phyloP scores from a whole-genome alignment of 768 basidiomycete species.

The Boletus patriciae region DNA sequence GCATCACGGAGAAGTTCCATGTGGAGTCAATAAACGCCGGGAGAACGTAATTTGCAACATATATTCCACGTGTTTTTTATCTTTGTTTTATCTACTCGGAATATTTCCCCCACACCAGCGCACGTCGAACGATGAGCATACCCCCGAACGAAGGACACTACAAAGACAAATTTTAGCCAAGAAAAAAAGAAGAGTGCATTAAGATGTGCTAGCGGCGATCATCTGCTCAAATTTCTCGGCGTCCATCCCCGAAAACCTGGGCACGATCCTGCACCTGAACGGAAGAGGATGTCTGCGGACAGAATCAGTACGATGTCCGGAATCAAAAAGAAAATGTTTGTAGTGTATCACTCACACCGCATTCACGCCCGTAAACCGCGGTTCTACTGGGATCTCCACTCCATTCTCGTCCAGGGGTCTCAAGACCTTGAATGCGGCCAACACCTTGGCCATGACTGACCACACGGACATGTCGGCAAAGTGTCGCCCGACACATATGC shows the following conservation, averaged over 20 bases:
- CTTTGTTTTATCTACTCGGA: too few relatives aligned
- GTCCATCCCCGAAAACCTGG: neutral
- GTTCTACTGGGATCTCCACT: constrained; percentile 13
- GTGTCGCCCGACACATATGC: constrained; percentile 23
- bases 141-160: too few relatives aligned
- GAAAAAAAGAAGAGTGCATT: too few relatives aligned
- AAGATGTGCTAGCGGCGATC: neutral
- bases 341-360: constrained; percentile 1
- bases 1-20: too few relatives aligned
- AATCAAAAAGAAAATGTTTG: neutral
- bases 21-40: too few relatives aligned
- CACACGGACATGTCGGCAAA: constrained; percentile 18
- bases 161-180: too few relatives aligned
- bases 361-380: constrained; percentile 4
- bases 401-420: neutral
- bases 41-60: too few relatives aligned
- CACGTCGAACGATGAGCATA: too few relatives aligned
- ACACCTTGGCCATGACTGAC: constrained; percentile 9
- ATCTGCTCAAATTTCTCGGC: neutral
- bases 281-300: neutral
- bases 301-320: neutral
- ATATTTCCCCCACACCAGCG: too few relatives aligned
- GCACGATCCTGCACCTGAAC: neutral
- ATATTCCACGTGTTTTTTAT: too few relatives aligned
- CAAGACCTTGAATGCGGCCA: constrained; percentile 1